Conservation (phyloP, 2,329 filamentous ascomycete species). For the Dothideomycetidae sp. region DNA sequence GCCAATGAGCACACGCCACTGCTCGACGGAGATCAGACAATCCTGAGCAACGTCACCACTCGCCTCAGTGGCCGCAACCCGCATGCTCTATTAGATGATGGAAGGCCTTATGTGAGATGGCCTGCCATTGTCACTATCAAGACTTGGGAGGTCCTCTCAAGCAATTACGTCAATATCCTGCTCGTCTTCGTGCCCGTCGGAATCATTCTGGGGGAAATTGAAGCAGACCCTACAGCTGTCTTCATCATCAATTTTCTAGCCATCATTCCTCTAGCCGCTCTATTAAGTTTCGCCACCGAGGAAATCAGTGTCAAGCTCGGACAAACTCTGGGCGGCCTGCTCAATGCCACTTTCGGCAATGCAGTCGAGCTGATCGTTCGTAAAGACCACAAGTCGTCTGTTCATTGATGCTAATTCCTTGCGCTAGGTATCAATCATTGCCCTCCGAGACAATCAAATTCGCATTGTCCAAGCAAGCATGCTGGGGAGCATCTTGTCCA, state of each 20-base stretch:
- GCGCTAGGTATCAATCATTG: slow-evolving; percentile 76
- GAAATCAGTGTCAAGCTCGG: slow-evolving; percentile 67
- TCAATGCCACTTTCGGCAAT: slow-evolving; percentile 82
- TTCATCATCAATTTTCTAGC: slow-evolving; percentile 91
- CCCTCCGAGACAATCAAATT: slow-evolving; percentile 71
- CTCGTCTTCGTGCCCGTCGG: slow-evolving; percentile 62
- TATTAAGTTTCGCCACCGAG: slow-evolving; percentile 80
- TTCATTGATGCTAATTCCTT: slow-evolving; percentile 11
- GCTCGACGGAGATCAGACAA: slow-evolving; percentile 13
- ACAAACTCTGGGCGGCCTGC: slow-evolving; percentile 72
- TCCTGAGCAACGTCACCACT: slow-evolving; percentile 6
- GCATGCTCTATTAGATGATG: slow-evolving; percentile 15
- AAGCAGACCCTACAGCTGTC: slow-evolving; percentile 51
- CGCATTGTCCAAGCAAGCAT: slow-evolving; percentile 96
- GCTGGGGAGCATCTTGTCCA: slow-evolving; percentile 90
- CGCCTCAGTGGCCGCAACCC: slow-evolving; percentile 10
- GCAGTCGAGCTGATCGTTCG: slow-evolving; percentile 35
- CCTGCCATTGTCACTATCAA: slow-evolving; percentile 22
- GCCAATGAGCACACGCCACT: slow-evolving; percentile 19
- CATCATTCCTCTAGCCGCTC: slow-evolving; percentile 75
- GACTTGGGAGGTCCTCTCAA: slow-evolving; percentile 30
- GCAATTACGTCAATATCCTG: slow-evolving; percentile 51
- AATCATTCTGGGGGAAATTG: slow-evolving; percentile 48
- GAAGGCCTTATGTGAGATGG: slow-evolving; percentile 20
- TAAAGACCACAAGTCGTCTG: background rate